Percentiles rank a stretch among this genome's conserved stretches.
phyloP scores from a whole-genome alignment of 768 basidiomycete species.

The Mrakia blollopis region DNA sequence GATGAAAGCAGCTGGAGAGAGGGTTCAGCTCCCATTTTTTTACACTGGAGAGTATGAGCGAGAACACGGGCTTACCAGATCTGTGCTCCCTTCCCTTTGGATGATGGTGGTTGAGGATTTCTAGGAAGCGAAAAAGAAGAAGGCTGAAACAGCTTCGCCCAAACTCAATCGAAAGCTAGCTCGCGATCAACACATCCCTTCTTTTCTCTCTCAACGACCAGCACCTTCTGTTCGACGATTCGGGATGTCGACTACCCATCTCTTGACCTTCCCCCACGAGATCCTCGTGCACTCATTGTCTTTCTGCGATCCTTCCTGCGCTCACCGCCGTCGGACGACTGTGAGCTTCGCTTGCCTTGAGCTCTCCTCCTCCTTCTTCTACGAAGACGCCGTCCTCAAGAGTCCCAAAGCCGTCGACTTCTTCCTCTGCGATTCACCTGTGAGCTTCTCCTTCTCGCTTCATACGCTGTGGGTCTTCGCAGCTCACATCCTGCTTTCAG shows the following conservation, averaged over 20 bases:
- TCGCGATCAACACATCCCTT: not conserved
- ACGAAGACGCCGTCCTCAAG: not conserved
- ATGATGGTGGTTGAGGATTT: no score
- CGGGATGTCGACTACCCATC: not conserved
- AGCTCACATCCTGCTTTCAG: not conserved
- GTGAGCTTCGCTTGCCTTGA: constrained; percentile 2
- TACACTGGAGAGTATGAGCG: not conserved
- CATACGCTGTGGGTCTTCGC: not conserved
- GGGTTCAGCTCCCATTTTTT: not conserved
- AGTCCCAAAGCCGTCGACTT: not conserved
- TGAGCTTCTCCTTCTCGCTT: not conserved
- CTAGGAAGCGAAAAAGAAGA: no score
- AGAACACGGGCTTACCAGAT: not conserved
- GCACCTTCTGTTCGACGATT: not conserved
- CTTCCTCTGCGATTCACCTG: not conserved
- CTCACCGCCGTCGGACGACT: not conserved
- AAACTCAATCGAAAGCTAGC: no score
- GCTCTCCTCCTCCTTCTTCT: not conserved
- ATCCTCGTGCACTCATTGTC: not conserved
- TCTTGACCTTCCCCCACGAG: not conserved
- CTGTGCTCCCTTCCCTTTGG: no score
- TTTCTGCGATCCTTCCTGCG: not conserved
- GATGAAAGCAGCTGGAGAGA: not conserved
- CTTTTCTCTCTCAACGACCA: not conserved
- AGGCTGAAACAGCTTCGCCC: no score